These are phyloP conservation scores for Citropsis articulata DNA, from an alignment of 345 rosid genomes.

Conservation along the genomic window DNA sequence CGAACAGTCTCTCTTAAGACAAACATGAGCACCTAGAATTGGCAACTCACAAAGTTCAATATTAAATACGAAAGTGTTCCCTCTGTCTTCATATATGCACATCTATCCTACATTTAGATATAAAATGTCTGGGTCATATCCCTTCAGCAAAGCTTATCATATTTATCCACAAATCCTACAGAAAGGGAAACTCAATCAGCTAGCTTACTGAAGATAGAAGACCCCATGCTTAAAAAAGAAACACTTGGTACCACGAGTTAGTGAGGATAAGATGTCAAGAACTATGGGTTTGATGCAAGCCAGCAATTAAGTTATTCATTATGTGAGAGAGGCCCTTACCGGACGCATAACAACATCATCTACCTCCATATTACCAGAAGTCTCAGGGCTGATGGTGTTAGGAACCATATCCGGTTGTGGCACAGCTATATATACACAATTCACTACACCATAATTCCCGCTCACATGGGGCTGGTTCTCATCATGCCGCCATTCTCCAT, in stretches of 20 bases:
- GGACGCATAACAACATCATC: constrained; percentile 51
- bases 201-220: not conserved
- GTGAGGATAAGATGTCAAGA: not conserved
- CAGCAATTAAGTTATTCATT: not conserved
- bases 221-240: not conserved
- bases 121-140: not conserved
- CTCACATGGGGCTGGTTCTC: constrained; percentile 59
- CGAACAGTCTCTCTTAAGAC: not conserved
- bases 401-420: constrained; percentile 40
- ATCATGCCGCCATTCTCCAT: constrained; percentile 94
- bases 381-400: constrained; percentile 34
- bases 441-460: constrained; percentile 65
- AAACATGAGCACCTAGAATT: not conserved
- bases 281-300: not conserved
- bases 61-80: not conserved
- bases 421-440: constrained; percentile 52
- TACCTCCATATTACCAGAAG: constrained; percentile 64
- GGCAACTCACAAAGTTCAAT: not conserved
- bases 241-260: not conserved
- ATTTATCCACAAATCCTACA: not conserved
- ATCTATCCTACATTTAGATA: not conserved
- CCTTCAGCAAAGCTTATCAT: not conserved
- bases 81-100: not conserved
- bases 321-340: constrained; percentile 37
- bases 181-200: not conserved